Conservation (phyloP, 208 protist species). For the Trypanosoma melophagium region DNA sequence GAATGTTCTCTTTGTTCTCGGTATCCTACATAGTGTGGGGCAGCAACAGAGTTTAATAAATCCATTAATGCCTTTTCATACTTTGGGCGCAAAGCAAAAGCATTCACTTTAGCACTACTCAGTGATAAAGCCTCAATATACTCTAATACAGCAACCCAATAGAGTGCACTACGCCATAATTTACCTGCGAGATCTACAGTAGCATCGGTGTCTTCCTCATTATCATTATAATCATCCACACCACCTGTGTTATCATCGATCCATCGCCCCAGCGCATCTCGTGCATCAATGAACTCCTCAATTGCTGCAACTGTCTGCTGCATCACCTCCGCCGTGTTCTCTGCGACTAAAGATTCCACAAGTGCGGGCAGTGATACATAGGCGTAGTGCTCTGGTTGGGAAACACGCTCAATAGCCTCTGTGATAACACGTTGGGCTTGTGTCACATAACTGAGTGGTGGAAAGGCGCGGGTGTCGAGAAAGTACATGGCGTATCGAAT, state of each 20-base stretch:
- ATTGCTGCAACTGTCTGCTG: conserved; percentile 61
- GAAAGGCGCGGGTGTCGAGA: conserved; percentile 43
- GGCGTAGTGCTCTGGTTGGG: conserved; percentile 49
- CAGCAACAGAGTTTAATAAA: conserved; percentile 46
- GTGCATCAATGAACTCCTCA: conserved; percentile 74
- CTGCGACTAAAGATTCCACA: conserved; percentile 70
- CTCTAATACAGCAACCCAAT: conserved; percentile 67
- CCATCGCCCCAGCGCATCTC: conserved; percentile 40
- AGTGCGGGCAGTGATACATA: conserved; percentile 49
- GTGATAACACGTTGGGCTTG: conserved; percentile 74
- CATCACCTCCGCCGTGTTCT: conserved; percentile 72
- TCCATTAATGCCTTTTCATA: conserved; percentile 78
- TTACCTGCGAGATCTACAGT: conserved; percentile 13
- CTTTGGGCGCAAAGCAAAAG: conserved; percentile 51
- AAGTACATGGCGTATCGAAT: conserved; percentile 79
- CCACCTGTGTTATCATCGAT: conserved; percentile 26
- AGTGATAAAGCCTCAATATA: conserved; percentile 68
- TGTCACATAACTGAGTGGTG: conserved; percentile 55
- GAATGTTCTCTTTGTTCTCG: background rate
- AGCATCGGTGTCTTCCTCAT: conserved; percentile 23
- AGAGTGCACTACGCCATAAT: conserved; percentile 55
- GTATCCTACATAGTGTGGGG: conserved; percentile 3
- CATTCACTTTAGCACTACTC: conserved; percentile 58
- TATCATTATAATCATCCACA: conserved; percentile 7
- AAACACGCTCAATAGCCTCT: conserved; percentile 58